A percentile compares a stretch with the other conserved stretches of the same genome.
Conservation (phyloP, 1,139 yeast species). For the Lipomyces yarrowii region DNA sequence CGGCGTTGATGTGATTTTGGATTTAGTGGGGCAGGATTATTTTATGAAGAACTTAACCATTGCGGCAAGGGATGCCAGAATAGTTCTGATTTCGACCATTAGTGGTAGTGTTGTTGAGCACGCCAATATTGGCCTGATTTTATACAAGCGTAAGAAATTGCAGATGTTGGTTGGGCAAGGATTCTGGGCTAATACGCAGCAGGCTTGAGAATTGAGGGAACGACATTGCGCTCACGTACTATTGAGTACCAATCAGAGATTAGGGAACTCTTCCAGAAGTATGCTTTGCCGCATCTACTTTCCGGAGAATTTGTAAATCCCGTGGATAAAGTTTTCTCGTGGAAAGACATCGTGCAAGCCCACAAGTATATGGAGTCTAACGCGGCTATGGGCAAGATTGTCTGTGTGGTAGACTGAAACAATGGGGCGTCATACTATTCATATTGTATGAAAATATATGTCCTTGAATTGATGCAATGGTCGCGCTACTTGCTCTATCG, state of each 20-base stretch:
- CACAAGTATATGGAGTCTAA: constrained; percentile 41
- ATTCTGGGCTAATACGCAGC: not conserved
- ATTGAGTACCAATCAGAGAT: constrained; percentile 38
- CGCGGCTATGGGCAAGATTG: constrained; percentile 41
- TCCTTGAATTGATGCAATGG: not conserved
- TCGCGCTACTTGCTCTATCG: not conserved
- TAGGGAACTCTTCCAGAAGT: constrained; percentile 36
- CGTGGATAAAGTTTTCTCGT: constrained; percentile 37
- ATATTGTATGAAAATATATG: not conserved
- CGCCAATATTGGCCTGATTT: constrained; percentile 35
- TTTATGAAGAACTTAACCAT: constrained; percentile 36
- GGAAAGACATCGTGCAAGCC: constrained; percentile 39
- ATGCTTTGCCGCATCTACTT: constrained; percentile 37
- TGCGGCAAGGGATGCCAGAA: constrained; percentile 39
- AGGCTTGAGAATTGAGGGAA: constrained; percentile 38
- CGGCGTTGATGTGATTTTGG: constrained; percentile 43
- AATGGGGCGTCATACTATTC: not conserved
- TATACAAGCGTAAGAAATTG: constrained; percentile 35
- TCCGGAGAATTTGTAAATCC: constrained; percentile 36
- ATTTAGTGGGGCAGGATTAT: constrained; percentile 42
- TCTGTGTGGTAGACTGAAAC: constrained; percentile 34
- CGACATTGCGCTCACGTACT: constrained; percentile 40
- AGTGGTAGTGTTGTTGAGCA: constrained; percentile 36
- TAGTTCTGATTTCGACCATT: constrained; percentile 40
- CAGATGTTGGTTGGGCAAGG: not conserved